A percentile compares a stretch with the other conserved stretches of the same genome.
These are phyloP conservation scores for Dalbergia cultrata DNA, from an alignment of 306 rosid species.

Conservation along the genomic window DNA sequence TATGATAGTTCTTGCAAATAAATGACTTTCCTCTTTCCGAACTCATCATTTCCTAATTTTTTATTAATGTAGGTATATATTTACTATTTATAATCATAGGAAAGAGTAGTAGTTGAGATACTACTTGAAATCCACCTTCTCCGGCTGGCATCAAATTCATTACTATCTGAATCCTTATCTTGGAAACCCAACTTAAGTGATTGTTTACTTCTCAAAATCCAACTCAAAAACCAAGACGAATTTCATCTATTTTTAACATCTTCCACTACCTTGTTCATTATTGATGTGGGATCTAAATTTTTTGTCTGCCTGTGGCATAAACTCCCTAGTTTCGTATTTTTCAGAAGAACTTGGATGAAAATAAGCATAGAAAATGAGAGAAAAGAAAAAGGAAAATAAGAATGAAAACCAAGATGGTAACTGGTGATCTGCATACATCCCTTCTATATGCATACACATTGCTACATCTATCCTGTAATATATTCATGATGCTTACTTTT, in stretches of 20 bases:
- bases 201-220: background rate
- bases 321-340: background rate
- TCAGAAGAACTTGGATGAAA: background rate
- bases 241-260: constrained; percentile 23
- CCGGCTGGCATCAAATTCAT: background rate
- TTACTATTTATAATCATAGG: background rate
- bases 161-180: background rate
- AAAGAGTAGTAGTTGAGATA: background rate
- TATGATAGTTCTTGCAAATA: background rate
- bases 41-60: background rate
- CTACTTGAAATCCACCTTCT: constrained; percentile 25
- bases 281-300: background rate
- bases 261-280: background rate
- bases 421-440: background rate
- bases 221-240: background rate
- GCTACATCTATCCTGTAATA: background rate
- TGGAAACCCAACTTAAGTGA: background rate
- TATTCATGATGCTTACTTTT: constrained; percentile 26
- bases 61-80: background rate
- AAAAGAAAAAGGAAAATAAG: background rate
- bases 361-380: background rate
- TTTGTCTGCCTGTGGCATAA: background rate
- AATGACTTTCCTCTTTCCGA: background rate
- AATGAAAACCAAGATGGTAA: background rate
- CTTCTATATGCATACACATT: constrained; percentile 18